Conservation (phyloP, 441 rosid species). For the Bocquillonia castaneifolia region DNA sequence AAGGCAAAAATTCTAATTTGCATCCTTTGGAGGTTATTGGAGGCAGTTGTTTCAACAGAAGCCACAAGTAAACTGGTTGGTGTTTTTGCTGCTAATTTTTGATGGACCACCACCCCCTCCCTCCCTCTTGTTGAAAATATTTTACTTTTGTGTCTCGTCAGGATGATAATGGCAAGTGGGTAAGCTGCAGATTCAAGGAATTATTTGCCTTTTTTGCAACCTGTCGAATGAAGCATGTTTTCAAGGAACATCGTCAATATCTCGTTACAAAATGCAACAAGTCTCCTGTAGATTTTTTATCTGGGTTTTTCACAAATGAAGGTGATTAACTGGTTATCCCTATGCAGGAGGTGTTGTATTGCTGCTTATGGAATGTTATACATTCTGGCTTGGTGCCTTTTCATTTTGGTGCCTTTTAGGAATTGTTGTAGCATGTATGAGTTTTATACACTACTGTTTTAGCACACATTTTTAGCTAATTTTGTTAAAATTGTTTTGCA, state of each 20-base stretch:
- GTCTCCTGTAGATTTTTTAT: slow-evolving; percentile 64
- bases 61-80: slow-evolving; percentile 50
- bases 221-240: slow-evolving; percentile 46
- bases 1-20: slow-evolving; percentile 53
- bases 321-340: slow-evolving; percentile 37
- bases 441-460: not conserved
- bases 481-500: not conserved
- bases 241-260: slow-evolving; percentile 63
- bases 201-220: slow-evolving; percentile 66
- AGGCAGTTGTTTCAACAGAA: slow-evolving; percentile 39
- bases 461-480: not conserved
- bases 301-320: slow-evolving; percentile 60
- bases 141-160: slow-evolving; percentile 26
- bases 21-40: slow-evolving; percentile 69
- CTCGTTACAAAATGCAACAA: slow-evolving; percentile 57
- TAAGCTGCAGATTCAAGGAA: slow-evolving; percentile 41
- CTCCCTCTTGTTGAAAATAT: not conserved
- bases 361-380: not conserved
- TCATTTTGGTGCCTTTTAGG: not conserved
- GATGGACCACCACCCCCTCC: slow-evolving; percentile 5
- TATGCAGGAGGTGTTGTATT: not conserved
- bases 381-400: not conserved
- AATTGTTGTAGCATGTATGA: not conserved
- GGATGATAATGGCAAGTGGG: slow-evolving; percentile 48
- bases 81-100: slow-evolving; percentile 14